A percentile compares a stretch with the other conserved stretches of the same genome.
These are phyloP conservation scores for Triticum timopheevii DNA, from an alignment of 176 grass and related monocot genomes.

Conservation along the genomic window DNA sequence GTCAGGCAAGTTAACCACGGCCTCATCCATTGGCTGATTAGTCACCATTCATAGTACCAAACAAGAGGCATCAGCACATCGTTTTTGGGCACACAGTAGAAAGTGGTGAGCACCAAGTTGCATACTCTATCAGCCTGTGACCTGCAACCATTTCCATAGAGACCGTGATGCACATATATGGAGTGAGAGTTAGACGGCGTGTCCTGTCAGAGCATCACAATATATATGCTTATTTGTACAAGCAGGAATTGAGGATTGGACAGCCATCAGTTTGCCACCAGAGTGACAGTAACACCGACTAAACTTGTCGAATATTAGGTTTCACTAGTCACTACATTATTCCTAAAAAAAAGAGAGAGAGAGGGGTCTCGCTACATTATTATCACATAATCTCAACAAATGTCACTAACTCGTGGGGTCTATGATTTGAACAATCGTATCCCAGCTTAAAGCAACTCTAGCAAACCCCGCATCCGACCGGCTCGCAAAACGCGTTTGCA, in stretches of 20 bases:
- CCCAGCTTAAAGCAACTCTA: no score
- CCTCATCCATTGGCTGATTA: conserved; percentile 15
- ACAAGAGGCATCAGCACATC: conserved; percentile 1
- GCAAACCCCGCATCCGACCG: no score
- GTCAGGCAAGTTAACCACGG: neutral
- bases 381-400: no score
- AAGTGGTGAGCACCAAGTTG: conserved; percentile 14
- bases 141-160: conserved; percentile 18
- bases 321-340: neutral
- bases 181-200: conserved; percentile 12
- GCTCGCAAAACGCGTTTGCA: no score
- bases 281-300: conserved; percentile 1
- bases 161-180: conserved; percentile 27
- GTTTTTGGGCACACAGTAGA: conserved; percentile 1
- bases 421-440: no score
- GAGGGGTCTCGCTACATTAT: no score
- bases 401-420: no score
- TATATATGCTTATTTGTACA: conserved; percentile 9
- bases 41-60: conserved; percentile 21
- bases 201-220: conserved; percentile 30
- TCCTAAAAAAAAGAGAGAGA: no score
- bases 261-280: neutral
- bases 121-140: neutral
- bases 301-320: conserved; percentile 10
- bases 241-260: neutral